Base-by-base conservation (phyloP, 179 eudicot genomes). In the Carnegiea gigantea region DNA sequence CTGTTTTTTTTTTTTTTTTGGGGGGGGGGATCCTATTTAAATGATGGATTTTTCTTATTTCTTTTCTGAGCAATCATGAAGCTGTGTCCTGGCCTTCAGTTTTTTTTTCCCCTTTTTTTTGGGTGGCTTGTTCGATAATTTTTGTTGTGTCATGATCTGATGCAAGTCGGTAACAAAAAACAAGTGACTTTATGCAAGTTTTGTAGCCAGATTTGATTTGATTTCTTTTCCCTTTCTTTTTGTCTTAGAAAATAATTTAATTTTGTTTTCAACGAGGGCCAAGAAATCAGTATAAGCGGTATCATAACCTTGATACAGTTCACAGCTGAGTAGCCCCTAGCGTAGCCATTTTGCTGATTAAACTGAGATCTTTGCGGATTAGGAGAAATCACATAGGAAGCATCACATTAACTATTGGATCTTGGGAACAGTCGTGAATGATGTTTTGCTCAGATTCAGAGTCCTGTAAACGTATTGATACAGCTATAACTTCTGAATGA, bases 41-140 rank as follows among this genome's bases (percentile, higher is more conserved):
- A 36, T 76, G 68, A 28, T 76, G 83, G 46, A 57, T 68, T 60
- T 28, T 68, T 68, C 24, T 14, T 26, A 36, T 76, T 62, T 33
- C 36, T 30, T 46, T 68, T 40, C 18, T 15, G 8, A 24, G 9
- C 17, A 24, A 60, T 21, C 26, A 10, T 60, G 7, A 60, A 60
- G 67, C 67, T 60, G 6, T 60, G 26, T 21, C 67, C 6, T 60
- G 9, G 67, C 67, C 60, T 53, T 53, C 20, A 17, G 60, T 53
- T 13, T 53, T 13, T 17, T 49, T 49, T 9, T 49, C 1, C 13
- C 3, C 1, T 49, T 49, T 49, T 49, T 49, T 13, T 49, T 49
- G 14, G 14, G 14, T 2, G 10, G 2, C 14, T 49, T 49, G 10
- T 49, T 3, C 53, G 53, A 13, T 49, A 13, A 49, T 49, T 13